These are phyloP conservation scores for Aspergillus ostianus DNA, from an alignment of 495 filamentous ascomycete species.

Conservation along the genomic window DNA sequence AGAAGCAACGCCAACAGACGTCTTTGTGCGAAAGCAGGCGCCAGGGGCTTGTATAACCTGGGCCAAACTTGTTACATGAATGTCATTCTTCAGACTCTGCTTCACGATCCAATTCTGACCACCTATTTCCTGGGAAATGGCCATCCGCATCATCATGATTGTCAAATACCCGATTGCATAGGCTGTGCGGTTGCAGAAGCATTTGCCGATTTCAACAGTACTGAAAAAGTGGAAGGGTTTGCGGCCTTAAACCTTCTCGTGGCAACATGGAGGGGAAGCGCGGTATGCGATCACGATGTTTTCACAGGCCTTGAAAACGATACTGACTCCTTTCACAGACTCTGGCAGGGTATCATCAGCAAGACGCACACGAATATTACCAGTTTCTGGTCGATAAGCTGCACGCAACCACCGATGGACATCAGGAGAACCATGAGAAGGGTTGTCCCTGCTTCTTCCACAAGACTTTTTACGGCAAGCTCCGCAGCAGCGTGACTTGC, in stretches of 20 bases:
- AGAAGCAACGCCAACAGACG: conserved; percentile 44
- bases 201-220: conserved; percentile 83
- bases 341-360: conserved; percentile 88
- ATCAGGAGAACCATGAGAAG: conserved; percentile 53
- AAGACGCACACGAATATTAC: conserved; percentile 94
- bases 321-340: conserved; percentile 56
- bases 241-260: conserved; percentile 78
- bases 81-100: conserved; percentile 80
- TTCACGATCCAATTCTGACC: conserved; percentile 83
- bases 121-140: conserved; percentile 86
- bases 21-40: conserved; percentile 48
- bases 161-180: conserved; percentile 66
- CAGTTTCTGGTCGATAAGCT: conserved; percentile 87
- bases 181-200: conserved; percentile 88
- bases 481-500: conserved; percentile 84
- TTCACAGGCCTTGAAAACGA: background rate
- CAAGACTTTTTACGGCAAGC: conserved; percentile 82
- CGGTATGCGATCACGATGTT: conserved; percentile 34
- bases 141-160: conserved; percentile 64
- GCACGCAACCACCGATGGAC: conserved; percentile 50
- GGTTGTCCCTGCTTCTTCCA: conserved; percentile 85
- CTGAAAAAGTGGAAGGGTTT: conserved; percentile 78
- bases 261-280: conserved; percentile 70
- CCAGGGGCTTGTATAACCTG: conserved; percentile 91
- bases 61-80: conserved; percentile 93